These are phyloP conservation scores for Podila horticola DNA, from an alignment of 192 early-diverging fungal species.

Conservation along the genomic window DNA sequence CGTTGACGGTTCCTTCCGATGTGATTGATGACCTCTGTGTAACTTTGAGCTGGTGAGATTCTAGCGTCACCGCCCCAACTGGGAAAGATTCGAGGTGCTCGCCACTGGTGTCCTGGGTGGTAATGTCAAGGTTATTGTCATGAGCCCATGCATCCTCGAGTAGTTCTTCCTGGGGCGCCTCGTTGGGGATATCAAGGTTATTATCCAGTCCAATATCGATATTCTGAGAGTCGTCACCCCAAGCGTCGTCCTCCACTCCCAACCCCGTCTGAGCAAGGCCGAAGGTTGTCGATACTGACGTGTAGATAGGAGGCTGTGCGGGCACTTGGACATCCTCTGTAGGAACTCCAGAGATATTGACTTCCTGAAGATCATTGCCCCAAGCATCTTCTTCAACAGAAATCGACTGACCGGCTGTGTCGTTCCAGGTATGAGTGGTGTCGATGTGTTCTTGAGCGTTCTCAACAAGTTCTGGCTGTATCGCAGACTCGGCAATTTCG, in stretches of 20 bases:
- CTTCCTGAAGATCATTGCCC: neutral
- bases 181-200: neutral
- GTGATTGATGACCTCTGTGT: neutral
- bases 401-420: neutral
- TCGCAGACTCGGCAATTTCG: slow-evolving; percentile 1
- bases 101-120: too few species aligned
- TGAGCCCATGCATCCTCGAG: too few species aligned
- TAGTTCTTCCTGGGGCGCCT: too few species aligned
- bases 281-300: neutral
- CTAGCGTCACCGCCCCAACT: too few species aligned
- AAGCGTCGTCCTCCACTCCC: neutral
- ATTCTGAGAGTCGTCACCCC: neutral
- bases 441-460: neutral
- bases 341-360: neutral
- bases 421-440: neutral
- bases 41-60: neutral
- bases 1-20: neutral
- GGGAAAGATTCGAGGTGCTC: too few species aligned
- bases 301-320: too few species aligned
- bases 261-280: neutral
- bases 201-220: neutral
- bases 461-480: neutral
- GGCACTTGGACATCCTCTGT: neutral
- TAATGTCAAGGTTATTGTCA: too few species aligned
- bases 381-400: neutral